Base-by-base conservation (phyloP, 2,329 filamentous ascomycete species). In the Botrytis elliptica region DNA sequence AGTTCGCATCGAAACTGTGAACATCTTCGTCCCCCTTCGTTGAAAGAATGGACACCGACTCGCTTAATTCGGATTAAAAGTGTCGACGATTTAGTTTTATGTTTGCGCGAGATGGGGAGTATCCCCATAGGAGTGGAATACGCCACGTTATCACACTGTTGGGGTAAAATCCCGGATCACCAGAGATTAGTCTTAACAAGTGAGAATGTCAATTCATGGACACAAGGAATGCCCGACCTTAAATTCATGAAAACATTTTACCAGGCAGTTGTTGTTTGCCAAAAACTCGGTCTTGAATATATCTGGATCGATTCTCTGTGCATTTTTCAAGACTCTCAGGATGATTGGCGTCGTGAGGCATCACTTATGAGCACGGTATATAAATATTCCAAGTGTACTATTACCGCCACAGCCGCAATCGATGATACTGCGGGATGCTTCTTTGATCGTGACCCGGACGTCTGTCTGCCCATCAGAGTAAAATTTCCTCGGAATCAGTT, bases 1-100 rank as follows among this genome's bases (percentile, higher is more conserved):
- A 42, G 25, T 20, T 64, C 25, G 7, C 38, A 64, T 64, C 25
- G 8, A 29, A 29, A 0, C 0, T 64, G 38, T 4, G 9, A 29
- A 0, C 38, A 1, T 20, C 6, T 4, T 16, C 38, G 25, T 3
- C 60, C 38, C 7, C 1, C 14, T 2, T 4, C 12, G 8, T 25
- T 10, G 25, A n/a, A 63, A 18, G 14, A 42, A 2, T 63, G 38
- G 60, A 25, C 22, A 29, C 60, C 60, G 1, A 29, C 3, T 8
- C 60, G 38, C 60, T 63, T 40, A 3, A 42, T 63, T n/a, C 12
- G 8, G 0, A 18, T 63, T 0, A 63, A 18, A 42, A 3, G 16
- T n/a, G 0, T n/a, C 1, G 0, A 63, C 18, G 25, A 10, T 38
- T 14, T 63, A 10, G 25, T 40, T 9, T n/a, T n/a, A 1, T 38